These are phyloP conservation scores for Tripterygium wilfordii DNA, from an alignment of 177 flowering plant species.

Conservation along the genomic window DNA sequence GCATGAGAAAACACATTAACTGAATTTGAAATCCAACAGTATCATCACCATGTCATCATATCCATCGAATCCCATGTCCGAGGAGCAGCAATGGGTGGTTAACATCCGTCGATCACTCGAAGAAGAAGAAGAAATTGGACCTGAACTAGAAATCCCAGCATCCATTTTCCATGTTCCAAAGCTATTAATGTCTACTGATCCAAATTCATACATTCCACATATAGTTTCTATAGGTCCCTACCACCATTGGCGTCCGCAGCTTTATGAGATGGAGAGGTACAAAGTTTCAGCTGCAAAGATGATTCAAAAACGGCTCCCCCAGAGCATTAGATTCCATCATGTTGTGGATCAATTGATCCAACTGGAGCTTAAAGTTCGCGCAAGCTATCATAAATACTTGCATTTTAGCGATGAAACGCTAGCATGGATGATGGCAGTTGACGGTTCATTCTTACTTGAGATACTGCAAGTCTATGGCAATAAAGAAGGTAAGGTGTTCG, in stretches of 20 bases:
- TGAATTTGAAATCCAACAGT: too few species aligned
- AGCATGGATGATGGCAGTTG: too few species aligned
- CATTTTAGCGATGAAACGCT: too few species aligned
- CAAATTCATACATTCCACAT: neutral
- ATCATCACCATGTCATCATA: too few species aligned
- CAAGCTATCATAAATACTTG: too few species aligned
- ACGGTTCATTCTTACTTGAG: too few species aligned
- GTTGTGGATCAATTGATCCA: too few species aligned
- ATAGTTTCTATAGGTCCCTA: neutral
- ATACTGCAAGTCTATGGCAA: too few species aligned
- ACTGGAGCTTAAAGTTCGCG: too few species aligned
- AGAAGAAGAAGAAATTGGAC: neutral
- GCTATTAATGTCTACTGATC: neutral
- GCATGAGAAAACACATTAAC: too few species aligned
- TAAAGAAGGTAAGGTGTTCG: conserved; percentile 4
- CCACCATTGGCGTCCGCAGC: neutral
- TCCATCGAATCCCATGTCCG: neutral
- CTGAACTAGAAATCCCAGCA: neutral
- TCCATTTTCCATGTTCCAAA: neutral
- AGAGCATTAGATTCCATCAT: neutral
- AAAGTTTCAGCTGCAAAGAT: neutral
- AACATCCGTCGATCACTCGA: neutral
- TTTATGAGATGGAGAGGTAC: neutral
- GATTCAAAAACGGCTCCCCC: neutral
- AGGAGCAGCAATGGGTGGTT: neutral